A percentile compares a stretch with the other conserved stretches of the same genome.
These are phyloP conservation scores for Carex myosuroides DNA, from an alignment of 176 grass and related monocot species.

Conservation along the genomic window DNA sequence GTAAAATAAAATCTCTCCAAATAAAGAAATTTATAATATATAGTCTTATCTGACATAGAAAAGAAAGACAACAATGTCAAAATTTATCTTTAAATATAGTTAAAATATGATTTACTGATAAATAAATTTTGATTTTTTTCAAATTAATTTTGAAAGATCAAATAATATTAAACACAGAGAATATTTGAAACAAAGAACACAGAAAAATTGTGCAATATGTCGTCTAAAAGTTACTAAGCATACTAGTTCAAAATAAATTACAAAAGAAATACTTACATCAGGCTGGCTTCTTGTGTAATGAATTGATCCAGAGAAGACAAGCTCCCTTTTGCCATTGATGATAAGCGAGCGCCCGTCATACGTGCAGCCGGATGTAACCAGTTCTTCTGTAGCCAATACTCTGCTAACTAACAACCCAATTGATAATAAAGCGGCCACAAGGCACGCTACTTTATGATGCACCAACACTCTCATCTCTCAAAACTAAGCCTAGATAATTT, in stretches of 20 bases:
- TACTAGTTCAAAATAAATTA: neutral
- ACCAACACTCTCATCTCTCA: neutral
- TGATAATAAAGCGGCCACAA: slow-evolving; percentile 9
- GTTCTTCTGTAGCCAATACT: neutral
- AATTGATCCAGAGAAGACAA: slow-evolving; percentile 87
- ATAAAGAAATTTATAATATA: too few species aligned
- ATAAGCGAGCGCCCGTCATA: slow-evolving; percentile 68
- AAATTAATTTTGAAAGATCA: too few species aligned
- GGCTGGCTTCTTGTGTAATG: slow-evolving; percentile 83
- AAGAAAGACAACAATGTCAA: too few species aligned
- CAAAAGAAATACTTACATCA: slow-evolving; percentile 24
- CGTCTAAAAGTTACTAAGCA: neutral
- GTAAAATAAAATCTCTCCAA: too few species aligned
- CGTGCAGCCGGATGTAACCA: slow-evolving; percentile 4
- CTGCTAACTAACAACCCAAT: neutral
- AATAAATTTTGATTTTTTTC: too few species aligned
- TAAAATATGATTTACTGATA: too few species aligned
- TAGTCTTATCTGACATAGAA: too few species aligned
- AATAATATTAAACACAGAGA: too few species aligned
- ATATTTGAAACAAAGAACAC: too few species aligned
- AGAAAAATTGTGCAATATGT: neutral
- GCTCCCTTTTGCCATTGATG: slow-evolving; percentile 62
- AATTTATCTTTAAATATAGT: too few species aligned
- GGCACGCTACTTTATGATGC: neutral
- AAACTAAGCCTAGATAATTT: neutral